Percentiles rank a stretch among this genome's conserved stretches.
These are phyloP conservation scores for Halteria grandinella DNA, from an alignment of 73 alveolate genomes.

Conservation along the genomic window DNA sequence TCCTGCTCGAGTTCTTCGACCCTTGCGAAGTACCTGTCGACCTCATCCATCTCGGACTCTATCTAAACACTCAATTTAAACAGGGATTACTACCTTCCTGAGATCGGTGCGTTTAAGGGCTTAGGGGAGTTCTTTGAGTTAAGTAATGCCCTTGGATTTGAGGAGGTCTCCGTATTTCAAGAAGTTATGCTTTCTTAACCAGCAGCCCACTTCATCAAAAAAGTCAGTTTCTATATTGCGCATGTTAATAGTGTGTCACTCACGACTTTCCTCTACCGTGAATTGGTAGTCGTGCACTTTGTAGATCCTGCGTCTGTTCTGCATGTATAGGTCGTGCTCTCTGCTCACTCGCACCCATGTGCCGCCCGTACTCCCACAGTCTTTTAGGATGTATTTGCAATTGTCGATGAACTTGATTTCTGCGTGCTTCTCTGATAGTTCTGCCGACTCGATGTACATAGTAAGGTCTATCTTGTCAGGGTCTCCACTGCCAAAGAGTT, in stretches of 20 bases:
- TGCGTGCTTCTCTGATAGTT: slow-evolving; percentile 66
- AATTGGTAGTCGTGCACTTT: slow-evolving; percentile 50
- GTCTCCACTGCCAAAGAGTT: slow-evolving; percentile 72
- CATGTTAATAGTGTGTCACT: not conserved
- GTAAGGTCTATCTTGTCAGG: slow-evolving; percentile 70
- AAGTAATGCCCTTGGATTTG: slow-evolving; percentile 29
- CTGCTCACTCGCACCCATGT: slow-evolving; percentile 73
- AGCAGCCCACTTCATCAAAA: slow-evolving; percentile 48
- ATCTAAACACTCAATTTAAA: not conserved
- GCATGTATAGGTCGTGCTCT: slow-evolving; percentile 52
- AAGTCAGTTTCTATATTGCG: slow-evolving; percentile 27
- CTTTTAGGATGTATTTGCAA: slow-evolving; percentile 58
- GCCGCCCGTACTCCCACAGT: slow-evolving; percentile 63
- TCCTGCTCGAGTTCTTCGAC: slow-evolving; percentile 40
- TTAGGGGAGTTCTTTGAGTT: slow-evolving; percentile 32
- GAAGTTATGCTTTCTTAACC: slow-evolving; percentile 20
- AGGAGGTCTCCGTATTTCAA: slow-evolving; percentile 1
- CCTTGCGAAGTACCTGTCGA: slow-evolving; percentile 23
- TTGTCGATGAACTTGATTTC: slow-evolving; percentile 54
- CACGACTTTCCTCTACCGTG: slow-evolving; percentile 34
- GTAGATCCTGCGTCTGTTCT: slow-evolving; percentile 50
- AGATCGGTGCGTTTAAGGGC: slow-evolving; percentile 28
- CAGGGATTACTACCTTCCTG: not conserved
- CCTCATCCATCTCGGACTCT: slow-evolving; percentile 49
- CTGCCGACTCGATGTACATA: slow-evolving; percentile 67